Base-by-base conservation (phyloP, 352 stramenopile genomes). In the Phytophthora niederhauseri region DNA sequence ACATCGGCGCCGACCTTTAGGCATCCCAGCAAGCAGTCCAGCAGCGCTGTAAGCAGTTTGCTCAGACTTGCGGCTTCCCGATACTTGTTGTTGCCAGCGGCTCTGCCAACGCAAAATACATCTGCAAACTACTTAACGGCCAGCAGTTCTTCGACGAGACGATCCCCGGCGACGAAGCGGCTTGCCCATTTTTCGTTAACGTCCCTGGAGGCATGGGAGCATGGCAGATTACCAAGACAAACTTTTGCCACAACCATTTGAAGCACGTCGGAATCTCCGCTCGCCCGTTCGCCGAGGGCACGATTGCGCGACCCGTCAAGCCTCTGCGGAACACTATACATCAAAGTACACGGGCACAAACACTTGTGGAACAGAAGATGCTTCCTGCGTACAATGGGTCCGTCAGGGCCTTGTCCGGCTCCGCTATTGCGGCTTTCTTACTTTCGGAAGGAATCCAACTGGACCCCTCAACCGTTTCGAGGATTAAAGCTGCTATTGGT, bases 201-300 rank as follows among this genome's bases (percentile, higher is more conserved):
- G 15, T 41, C 19, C 62, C 50, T 22, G 38, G 48, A 0, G 26
- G 34, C 12, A 34, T 15, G 1, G 49, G 52, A 14, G 9, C 5
- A 9, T 66, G 56, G 28, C 36, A 67, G 20, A 2, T 57, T 4
- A 64, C 66, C 5, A 67, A 62, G 22, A 49, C 58, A 6, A 70
- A 66, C 12, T 57, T 74, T 4, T 43, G 22, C 4, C 55, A 70
- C 61, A 74, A 74, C 45, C 61, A 74, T 26, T 5, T 66, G 3
- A 57, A 52, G 6, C 34, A 60, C 34, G 52, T 73, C 28, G 59
- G 66, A 6, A 67, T 59, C 22, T 49, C 64, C 1, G 6, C 9
- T 28, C 36, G 5, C 4, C 64, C 51, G 4, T n/a, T 57, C 14
- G 57, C 20, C 11, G 52, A 66, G n/a, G 64, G 57, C 1, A 30